phyloP scores from a whole-genome alignment of 2,329 filamentous ascomycete genomes.

The Pseudopithomyces chartarum region DNA sequence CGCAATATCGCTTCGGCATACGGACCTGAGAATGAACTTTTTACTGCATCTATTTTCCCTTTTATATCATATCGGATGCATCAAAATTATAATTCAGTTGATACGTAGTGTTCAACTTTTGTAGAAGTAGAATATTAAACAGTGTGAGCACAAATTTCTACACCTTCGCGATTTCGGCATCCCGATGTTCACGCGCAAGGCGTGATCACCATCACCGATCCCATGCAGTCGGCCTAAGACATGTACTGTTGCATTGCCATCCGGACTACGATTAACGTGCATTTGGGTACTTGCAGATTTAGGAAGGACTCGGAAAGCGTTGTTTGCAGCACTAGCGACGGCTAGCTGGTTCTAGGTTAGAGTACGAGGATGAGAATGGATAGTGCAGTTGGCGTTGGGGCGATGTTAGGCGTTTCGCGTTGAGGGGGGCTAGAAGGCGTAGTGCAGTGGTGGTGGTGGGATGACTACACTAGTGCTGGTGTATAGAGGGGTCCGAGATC shows the following conservation, averaged over 20 bases:
- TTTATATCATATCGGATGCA: too few relatives aligned
- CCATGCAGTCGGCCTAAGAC: background rate
- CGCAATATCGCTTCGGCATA: too few relatives aligned
- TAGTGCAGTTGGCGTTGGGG: background rate
- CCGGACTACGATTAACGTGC: background rate
- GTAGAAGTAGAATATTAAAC: too few relatives aligned
- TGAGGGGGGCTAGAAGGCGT: background rate
- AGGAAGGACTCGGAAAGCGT: background rate
- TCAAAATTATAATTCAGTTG: too few relatives aligned
- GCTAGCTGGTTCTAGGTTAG: constrained; percentile 6
- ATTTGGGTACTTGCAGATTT: background rate
- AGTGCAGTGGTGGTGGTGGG: background rate
- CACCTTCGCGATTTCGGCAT: too few relatives aligned
- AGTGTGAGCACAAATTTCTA: too few relatives aligned
- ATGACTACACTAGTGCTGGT: background rate
- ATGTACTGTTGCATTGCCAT: background rate
- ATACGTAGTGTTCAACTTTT: too few relatives aligned
- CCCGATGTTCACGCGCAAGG: background rate
- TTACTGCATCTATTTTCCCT: too few relatives aligned
- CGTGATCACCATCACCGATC: background rate
- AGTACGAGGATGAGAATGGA: background rate
- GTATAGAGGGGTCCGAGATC: background rate
- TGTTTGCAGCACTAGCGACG: constrained; percentile 2
- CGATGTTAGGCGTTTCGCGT: background rate
- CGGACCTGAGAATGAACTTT: too few relatives aligned